Percentiles rank a stretch among this genome's conserved stretches.
Conservation (phyloP, 805 yeast genomes). For the Brettanomyces custersianus region DNA sequence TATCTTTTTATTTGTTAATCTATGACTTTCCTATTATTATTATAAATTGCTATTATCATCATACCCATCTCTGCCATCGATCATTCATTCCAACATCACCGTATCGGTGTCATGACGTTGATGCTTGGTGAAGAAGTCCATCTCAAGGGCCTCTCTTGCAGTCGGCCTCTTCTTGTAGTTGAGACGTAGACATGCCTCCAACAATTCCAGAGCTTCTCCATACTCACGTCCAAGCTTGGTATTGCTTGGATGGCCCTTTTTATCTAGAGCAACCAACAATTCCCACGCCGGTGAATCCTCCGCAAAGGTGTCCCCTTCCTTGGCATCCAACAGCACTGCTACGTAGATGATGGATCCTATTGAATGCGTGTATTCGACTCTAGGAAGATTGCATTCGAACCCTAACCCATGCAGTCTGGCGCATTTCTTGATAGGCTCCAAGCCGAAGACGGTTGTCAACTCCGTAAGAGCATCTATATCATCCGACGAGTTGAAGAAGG, state of each 20-base stretch:
- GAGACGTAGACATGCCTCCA: slow-evolving; percentile 48
- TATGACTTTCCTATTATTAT: neutral
- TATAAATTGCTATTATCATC: too few species aligned
- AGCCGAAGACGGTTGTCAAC: slow-evolving; percentile 72
- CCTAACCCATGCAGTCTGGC: slow-evolving; percentile 86
- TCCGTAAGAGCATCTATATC: slow-evolving; percentile 89
- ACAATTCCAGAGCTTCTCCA: slow-evolving; percentile 42
- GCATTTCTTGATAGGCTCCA: slow-evolving; percentile 58
- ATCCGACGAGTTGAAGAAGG: slow-evolving; percentile 89
- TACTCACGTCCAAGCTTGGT: slow-evolving; percentile 29
- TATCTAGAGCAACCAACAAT: slow-evolving; percentile 41
- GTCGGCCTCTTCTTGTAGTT: slow-evolving; percentile 48
- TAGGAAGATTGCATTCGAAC: slow-evolving; percentile 55
- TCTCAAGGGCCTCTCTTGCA: slow-evolving; percentile 46
- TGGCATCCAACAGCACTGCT: slow-evolving; percentile 35
- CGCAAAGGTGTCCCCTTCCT: slow-evolving; percentile 53
- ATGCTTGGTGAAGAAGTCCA: slow-evolving; percentile 49
- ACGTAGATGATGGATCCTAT: slow-evolving; percentile 32
- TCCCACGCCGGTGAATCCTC: slow-evolving; percentile 66
- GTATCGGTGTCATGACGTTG: slow-evolving; percentile 13
- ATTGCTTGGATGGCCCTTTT: slow-evolving; percentile 29
- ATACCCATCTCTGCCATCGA: neutral
- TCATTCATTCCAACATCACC: slow-evolving; percentile 14
- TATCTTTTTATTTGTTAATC: neutral
- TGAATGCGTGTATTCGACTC: slow-evolving; percentile 36